Conservation (phyloP, 2,329 filamentous ascomycete genomes). For the Diaporthe eres region DNA sequence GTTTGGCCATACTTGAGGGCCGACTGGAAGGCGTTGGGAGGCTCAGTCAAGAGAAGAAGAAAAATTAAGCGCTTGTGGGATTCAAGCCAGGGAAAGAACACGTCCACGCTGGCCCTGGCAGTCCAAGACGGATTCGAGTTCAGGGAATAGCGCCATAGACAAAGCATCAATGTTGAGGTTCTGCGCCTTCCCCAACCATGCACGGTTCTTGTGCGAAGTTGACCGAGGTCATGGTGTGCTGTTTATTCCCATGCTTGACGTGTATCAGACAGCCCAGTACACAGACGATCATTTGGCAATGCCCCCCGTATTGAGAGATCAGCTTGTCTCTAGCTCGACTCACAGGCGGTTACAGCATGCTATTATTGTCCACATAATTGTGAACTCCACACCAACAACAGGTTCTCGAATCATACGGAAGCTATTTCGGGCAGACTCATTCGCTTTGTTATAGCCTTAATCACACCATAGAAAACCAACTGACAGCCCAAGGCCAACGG, state of each 20-base stretch:
- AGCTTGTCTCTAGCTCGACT: not conserved
- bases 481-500: not conserved
- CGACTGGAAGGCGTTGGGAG: conserved; percentile 32
- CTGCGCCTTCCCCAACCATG: not conserved
- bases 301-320: not conserved
- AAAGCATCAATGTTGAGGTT: conserved; percentile 19
- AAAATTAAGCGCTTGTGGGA: conserved; percentile 6
- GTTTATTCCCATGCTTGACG: not conserved
- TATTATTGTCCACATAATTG: conserved; percentile 1
- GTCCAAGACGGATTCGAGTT: conserved; percentile 3
- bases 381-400: conserved; percentile 5
- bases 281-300: not conserved
- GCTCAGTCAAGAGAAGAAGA: conserved; percentile 12
- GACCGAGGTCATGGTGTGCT: not conserved
- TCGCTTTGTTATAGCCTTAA: not conserved
- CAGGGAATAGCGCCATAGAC: conserved; percentile 9
- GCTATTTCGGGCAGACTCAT: conserved; percentile 14
- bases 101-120: not conserved
- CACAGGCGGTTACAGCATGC: not conserved
- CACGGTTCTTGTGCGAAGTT: not conserved
- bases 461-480: conserved; percentile 15
- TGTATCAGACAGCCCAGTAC: not conserved
- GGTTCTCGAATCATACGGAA: conserved; percentile 17
- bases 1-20: conserved; percentile 19
- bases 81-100: conserved; percentile 5